phyloP scores from a whole-genome alignment of 2,329 filamentous ascomycete genomes.

The Penicillium sp. region DNA sequence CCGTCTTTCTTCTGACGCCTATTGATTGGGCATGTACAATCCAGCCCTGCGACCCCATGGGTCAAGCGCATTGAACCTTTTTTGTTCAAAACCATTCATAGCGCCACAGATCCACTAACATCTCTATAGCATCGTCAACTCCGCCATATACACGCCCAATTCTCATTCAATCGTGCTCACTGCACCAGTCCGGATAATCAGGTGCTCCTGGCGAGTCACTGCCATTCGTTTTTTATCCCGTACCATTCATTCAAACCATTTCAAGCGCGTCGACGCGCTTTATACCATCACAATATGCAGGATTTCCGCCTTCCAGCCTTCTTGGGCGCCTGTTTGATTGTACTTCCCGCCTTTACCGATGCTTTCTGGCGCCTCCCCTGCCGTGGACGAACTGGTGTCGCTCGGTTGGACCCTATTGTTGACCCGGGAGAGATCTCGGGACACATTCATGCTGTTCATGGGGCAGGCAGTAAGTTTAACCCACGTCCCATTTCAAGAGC shows the following conservation, averaged over 20 bases:
- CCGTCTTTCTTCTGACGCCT: constrained; percentile 1
- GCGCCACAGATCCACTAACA: constrained; percentile 1
- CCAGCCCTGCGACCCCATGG: constrained; percentile 5
- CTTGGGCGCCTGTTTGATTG: constrained; percentile 26
- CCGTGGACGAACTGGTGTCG: constrained; percentile 65
- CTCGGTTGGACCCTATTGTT: constrained; percentile 75
- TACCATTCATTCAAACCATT: constrained; percentile 12
- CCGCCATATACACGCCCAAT: background rate
- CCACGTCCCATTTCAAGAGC: background rate
- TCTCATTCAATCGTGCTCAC: background rate
- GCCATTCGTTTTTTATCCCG: constrained; percentile 5
- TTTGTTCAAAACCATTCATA: constrained; percentile 6
- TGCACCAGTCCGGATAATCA: constrained; percentile 17
- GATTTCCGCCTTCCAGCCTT: constrained; percentile 16
- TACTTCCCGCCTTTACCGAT: constrained; percentile 41
- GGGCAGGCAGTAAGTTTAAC: constrained; percentile 65
- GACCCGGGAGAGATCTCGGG: constrained; percentile 57
- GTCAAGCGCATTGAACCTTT: background rate
- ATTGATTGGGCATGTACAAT: constrained; percentile 11
- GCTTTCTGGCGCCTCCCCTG: constrained; percentile 94
- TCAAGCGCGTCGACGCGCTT: constrained; percentile 14
- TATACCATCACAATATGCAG: constrained; percentile 18
- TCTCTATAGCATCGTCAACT: background rate
- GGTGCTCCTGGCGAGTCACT: constrained; percentile 20
- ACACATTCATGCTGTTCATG: constrained; percentile 74